Evolutionary conservation across 2,329 filamentous ascomycete species (phyloP).

Genomic region (Fusarium sp.): DNA sequence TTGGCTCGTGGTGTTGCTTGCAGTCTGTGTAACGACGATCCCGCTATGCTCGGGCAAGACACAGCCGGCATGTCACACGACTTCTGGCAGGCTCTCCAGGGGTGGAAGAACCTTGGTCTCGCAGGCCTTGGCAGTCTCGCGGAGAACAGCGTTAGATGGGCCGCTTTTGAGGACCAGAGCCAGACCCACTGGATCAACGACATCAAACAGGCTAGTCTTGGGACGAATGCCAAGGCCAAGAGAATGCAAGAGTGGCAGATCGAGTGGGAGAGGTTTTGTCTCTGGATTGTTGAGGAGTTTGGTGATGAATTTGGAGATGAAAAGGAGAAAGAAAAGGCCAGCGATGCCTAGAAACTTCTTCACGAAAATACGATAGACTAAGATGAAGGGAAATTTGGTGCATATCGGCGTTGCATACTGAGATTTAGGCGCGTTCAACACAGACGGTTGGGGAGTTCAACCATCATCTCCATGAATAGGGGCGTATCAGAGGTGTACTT

Average conservation of each 20-base stretch:
- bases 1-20: slow-evolving; percentile 85
- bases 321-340: neutral
- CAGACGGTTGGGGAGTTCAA: slow-evolving; percentile 19
- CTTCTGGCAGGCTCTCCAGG: slow-evolving; percentile 92
- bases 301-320: slow-evolving; percentile 65
- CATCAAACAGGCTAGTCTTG: slow-evolving; percentile 77
- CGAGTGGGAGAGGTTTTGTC: slow-evolving; percentile 89
- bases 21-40: slow-evolving; percentile 89
- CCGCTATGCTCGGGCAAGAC: slow-evolving; percentile 85
- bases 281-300: slow-evolving; percentile 87
- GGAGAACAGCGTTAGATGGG: slow-evolving; percentile 92
- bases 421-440: slow-evolving; percentile 27
- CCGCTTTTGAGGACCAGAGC: slow-evolving; percentile 82
- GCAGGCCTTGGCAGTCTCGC: slow-evolving; percentile 86
- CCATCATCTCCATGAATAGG: neutral
- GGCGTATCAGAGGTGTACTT: neutral
- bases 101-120: slow-evolving; percentile 89
- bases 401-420: slow-evolving; percentile 12
- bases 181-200: slow-evolving; percentile 75
- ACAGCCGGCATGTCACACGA: slow-evolving; percentile 86
- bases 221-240: slow-evolving; percentile 73
- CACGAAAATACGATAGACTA: slow-evolving; percentile 8
- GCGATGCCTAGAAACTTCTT: neutral
- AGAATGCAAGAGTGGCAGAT: slow-evolving; percentile 79
- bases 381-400: neutral